Conservation (phyloP, 2,329 filamentous ascomycete genomes). For the Sphaerulina musiva region DNA sequence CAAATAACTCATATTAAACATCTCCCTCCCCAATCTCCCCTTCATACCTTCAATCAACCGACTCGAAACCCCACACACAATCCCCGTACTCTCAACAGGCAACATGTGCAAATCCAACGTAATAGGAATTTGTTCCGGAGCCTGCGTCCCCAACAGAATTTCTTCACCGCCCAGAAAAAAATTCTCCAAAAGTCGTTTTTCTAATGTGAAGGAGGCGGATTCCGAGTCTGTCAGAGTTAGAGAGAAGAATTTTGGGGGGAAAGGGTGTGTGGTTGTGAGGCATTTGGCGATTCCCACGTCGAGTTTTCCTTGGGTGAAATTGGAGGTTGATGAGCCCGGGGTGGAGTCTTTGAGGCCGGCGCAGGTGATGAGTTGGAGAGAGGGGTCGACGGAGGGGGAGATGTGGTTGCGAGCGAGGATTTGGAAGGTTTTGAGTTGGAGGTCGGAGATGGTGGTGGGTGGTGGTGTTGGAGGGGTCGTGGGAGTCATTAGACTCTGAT, state of each 20-base stretch:
- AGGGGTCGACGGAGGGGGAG: constrained; percentile 61
- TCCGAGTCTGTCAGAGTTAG: constrained; percentile 67
- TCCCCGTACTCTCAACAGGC: constrained; percentile 82
- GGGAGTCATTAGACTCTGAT: no score
- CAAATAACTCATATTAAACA: constrained; percentile 77
- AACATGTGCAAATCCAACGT: constrained; percentile 76
- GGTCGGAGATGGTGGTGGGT: constrained; percentile 67
- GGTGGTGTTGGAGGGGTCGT: constrained; percentile 58
- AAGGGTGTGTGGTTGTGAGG: constrained; percentile 39
- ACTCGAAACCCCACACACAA: constrained; percentile 89
- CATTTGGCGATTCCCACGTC: constrained; percentile 45
- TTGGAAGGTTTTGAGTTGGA: constrained; percentile 75
- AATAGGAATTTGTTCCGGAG: constrained; percentile 69
- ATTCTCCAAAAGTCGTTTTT: constrained; percentile 58
- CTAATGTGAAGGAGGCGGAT: constrained; percentile 65
- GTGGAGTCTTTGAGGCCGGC: constrained; percentile 54
- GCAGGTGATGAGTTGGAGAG: constrained; percentile 71
- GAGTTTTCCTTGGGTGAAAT: constrained; percentile 38
- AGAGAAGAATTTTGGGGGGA: constrained; percentile 61
- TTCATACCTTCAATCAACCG: constrained; percentile 66
- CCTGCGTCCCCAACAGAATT: constrained; percentile 67
- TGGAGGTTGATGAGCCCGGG: constrained; percentile 24
- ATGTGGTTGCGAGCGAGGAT: constrained; percentile 75
- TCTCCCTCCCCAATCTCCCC: constrained; percentile 37
- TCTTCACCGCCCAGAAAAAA: constrained; percentile 43